Conservation (phyloP, 1,284 basidiomycete genomes). For the Malassezia caprae region DNA sequence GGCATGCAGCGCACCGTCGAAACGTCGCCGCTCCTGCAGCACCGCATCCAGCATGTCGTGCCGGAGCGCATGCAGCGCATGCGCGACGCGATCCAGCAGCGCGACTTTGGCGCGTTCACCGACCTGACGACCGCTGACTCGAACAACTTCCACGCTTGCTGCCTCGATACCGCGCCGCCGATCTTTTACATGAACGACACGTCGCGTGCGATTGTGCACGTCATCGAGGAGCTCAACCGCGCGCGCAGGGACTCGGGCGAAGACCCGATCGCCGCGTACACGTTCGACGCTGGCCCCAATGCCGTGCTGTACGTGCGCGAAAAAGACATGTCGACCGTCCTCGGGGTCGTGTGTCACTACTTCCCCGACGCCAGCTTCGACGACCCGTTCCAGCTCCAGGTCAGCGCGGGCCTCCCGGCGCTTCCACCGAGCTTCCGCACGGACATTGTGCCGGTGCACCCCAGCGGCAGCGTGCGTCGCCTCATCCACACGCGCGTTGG, state of each 20-base stretch:
- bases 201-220: conserved; percentile 52
- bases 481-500: conserved; percentile 47
- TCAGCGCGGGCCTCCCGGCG: conserved; percentile 24
- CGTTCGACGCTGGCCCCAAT: conserved; percentile 96
- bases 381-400: conserved; percentile 40
- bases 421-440: conserved; percentile 36
- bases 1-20: conserved; percentile 97
- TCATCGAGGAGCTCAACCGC: conserved; percentile 86
- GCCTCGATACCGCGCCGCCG: conserved; percentile 88
- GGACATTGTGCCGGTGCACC: conserved; percentile 41
- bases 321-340: conserved; percentile 31
- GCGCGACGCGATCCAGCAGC: conserved; percentile 63
- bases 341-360: conserved; percentile 41
- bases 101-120: conserved; percentile 82
- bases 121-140: conserved; percentile 90
- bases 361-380: conserved; percentile 47
- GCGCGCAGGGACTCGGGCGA: conserved; percentile 55
- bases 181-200: conserved; percentile 99
- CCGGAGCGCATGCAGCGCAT: conserved; percentile 77
- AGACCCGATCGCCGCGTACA: conserved; percentile 79
- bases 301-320: conserved; percentile 88
- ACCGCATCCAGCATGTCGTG: conserved; percentile 77
- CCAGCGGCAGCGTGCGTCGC: conserved; percentile 37
- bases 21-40: conserved; percentile 76
- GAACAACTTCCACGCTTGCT: conserved; percentile 84